Percentiles rank a stretch among this genome's conserved stretches.
Evolutionary conservation across 108 stramenopile species (phyloP).

Genomic region (Cyclotella atomus): DNA sequence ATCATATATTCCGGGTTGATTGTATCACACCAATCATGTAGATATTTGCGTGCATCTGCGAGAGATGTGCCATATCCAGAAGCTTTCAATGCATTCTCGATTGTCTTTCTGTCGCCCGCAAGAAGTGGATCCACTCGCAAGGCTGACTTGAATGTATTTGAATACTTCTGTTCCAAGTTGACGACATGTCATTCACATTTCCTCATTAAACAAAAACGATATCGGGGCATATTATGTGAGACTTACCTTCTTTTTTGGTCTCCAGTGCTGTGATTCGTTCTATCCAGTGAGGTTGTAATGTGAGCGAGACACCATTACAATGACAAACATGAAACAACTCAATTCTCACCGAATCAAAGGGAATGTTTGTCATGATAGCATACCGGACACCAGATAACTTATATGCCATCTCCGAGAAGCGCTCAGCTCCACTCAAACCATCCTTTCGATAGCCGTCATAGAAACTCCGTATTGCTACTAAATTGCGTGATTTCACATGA

Average conservation of each 20-base stretch:
- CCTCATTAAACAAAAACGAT: too few species aligned
- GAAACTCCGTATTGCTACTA: slow-evolving; percentile 66
- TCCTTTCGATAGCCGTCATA: slow-evolving; percentile 55
- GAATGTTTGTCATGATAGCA: slow-evolving; percentile 94
- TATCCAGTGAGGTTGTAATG: too few species aligned
- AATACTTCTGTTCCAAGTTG: slow-evolving; percentile 51
- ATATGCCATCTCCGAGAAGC: slow-evolving; percentile 65
- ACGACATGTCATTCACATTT: too few species aligned
- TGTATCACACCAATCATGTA: slow-evolving; percentile 82
- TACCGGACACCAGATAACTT: slow-evolving; percentile 69
- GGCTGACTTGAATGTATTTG: slow-evolving; percentile 76
- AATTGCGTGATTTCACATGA: slow-evolving; percentile 60
- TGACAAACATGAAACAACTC: too few species aligned
- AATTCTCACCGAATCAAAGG: slow-evolving; percentile 75
- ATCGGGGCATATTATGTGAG: too few species aligned
- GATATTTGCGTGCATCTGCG: slow-evolving; percentile 77
- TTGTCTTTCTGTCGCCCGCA: slow-evolving; percentile 65
- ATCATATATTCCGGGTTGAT: slow-evolving; percentile 93
- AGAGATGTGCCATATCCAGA: slow-evolving; percentile 73
- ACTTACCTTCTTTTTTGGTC: slow-evolving; percentile 56
- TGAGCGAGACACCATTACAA: too few species aligned
- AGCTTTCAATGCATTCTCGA: slow-evolving; percentile 62
- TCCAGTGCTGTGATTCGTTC: slow-evolving; percentile 78
- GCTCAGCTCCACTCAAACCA: slow-evolving; percentile 57
- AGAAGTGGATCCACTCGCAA: slow-evolving; percentile 91